Base-by-base conservation (phyloP, 78 protist genomes). In the Dictyostelium intermedium region DNA sequence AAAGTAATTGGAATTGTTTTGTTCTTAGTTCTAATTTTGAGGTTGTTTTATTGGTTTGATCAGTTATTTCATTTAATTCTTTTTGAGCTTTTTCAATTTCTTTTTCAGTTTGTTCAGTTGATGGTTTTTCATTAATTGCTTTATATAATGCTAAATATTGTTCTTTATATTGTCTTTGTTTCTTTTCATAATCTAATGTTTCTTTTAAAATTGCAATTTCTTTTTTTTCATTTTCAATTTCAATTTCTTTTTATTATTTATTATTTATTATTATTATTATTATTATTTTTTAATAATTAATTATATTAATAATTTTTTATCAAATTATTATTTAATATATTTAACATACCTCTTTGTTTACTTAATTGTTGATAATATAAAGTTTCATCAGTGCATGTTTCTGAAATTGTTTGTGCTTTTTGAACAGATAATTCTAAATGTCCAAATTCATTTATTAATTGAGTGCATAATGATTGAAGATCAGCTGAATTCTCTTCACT, bases 81-180 rank as follows among this genome's bases (percentile, higher is more conserved):
- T 89, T 89, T 70, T 89, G 84, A 43, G 84, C 81, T 45, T 80
- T 27, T 89, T 32, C 56, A 45, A 89, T 89, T 50, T 89, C 94
- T 18, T 66, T 87, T 79, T 87, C 93, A 27, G 93, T 78, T 45
- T 87, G 85, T 11, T 56, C 74, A 60, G 80, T 87, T 16, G 93
- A 76, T 8, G 93, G 93, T 70, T 89, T 60, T 66, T 89, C 94
- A 69, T 89, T 89, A 1, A 89, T 89, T 10, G 82, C 37, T 80
- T 89, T 89, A 70, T 89, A 89, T 20, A 89, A 32, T 80, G 94
- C 79, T 27, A 89, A 69, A 50, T 89, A 89, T 80, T 89, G 94
- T 47, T 89, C 94, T 69, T 89, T 89, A 50, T 89, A 89, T 35
- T 89, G 94, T 66, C 94, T 79, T 23, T 89, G 94, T 35, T 63